These are phyloP conservation scores for Aquilaria malaccensis DNA, from an alignment of 345 rosid species.

Conservation along the genomic window DNA sequence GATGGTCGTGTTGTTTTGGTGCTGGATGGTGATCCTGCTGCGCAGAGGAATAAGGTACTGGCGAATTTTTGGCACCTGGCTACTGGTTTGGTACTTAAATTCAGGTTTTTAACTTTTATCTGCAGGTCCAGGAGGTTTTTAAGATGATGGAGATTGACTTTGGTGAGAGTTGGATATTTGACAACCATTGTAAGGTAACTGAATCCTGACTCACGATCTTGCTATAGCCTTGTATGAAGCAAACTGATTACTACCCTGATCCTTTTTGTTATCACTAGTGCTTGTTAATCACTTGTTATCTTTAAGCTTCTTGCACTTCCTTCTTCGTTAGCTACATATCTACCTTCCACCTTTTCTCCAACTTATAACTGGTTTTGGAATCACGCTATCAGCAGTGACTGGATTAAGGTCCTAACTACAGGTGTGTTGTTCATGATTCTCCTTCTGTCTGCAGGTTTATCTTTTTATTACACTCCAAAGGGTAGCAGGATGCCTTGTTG, in stretches of 20 bases:
- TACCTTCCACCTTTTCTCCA: too few relatives aligned
- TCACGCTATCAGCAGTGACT: too few relatives aligned
- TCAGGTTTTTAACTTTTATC: constrained; percentile 6
- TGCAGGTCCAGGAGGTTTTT: constrained; percentile 68
- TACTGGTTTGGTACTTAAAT: neutral
- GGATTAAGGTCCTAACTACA: neutral
- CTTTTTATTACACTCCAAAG: constrained; percentile 51
- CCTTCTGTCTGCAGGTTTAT: constrained; percentile 48
- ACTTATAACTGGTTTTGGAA: too few relatives aligned
- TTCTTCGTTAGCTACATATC: too few relatives aligned
- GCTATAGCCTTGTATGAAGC: too few relatives aligned
- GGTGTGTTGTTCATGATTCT: neutral
- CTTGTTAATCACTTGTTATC: too few relatives aligned
- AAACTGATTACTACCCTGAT: too few relatives aligned
- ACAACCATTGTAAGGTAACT: constrained; percentile 57
- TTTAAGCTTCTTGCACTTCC: too few relatives aligned
- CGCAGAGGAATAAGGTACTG: constrained; percentile 61
- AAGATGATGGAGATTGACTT: constrained; percentile 81
- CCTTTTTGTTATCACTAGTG: too few relatives aligned
- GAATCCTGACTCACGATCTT: neutral
- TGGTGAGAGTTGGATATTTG: constrained; percentile 78
- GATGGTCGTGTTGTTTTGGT: constrained; percentile 50
- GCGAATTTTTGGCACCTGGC: neutral
- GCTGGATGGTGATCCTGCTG: constrained; percentile 39
- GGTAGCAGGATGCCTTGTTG: constrained; percentile 64